A percentile compares a stretch with the other conserved stretches of the same genome.
Conservation (phyloP, 2,329 filamentous ascomycete genomes). For the Microsporum ferrugineum region DNA sequence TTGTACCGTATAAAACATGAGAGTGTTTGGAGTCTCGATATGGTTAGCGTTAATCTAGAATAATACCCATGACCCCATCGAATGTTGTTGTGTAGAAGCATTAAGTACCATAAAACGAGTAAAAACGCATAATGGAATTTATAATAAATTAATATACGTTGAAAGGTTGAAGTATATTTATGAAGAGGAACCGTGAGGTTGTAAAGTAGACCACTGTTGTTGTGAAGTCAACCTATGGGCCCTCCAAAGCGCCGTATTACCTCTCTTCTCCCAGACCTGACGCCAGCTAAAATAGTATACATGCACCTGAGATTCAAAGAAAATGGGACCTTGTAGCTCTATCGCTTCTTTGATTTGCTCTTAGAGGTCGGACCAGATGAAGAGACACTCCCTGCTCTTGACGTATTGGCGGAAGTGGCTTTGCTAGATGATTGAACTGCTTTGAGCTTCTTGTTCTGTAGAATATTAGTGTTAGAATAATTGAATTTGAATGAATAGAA, state of each 20-base stretch:
- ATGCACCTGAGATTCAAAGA: neutral
- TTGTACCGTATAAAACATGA: neutral
- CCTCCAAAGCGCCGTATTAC: slow-evolving; percentile 4
- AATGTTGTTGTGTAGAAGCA: neutral
- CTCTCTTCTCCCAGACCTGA: neutral
- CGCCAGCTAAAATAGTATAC: neutral
- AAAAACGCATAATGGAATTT: neutral
- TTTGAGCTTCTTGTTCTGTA: slow-evolving; percentile 84
- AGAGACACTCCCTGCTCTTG: slow-evolving; percentile 76
- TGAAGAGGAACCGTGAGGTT: neutral
- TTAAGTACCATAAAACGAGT: neutral
- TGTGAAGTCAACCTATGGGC: neutral
- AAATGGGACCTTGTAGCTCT: slow-evolving; percentile 8
- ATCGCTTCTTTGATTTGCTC: slow-evolving; percentile 31
- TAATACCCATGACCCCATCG: neutral
- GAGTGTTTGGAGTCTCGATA: neutral
- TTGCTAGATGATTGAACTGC: slow-evolving; percentile 69
- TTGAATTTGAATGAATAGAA: neutral
- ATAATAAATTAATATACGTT: neutral
- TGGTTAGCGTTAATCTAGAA: neutral
- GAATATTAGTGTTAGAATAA: slow-evolving; percentile 15
- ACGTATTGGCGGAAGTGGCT: slow-evolving; percentile 62
- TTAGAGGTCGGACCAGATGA: slow-evolving; percentile 47
- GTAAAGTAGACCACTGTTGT: neutral
- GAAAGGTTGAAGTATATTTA: neutral